Evolutionary conservation across 495 filamentous ascomycete genomes (phyloP).

Genomic region (Hypoxylon crocopeplum): DNA sequence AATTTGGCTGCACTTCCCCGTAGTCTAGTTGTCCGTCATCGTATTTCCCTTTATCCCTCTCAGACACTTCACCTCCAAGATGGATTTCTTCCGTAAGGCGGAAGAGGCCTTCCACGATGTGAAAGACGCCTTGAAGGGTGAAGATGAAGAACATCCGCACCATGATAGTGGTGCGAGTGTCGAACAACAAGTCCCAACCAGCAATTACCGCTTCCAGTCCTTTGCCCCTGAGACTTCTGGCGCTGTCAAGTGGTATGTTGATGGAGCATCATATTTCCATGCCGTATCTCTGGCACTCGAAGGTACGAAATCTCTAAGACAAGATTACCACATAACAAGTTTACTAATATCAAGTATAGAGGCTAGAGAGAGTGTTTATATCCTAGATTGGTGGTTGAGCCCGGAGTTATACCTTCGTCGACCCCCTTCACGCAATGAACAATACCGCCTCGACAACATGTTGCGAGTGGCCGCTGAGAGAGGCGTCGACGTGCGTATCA

Average conservation of each 20-base stretch:
- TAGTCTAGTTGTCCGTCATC: not conserved
- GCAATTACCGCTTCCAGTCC: conserved; percentile 74
- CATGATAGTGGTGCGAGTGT: conserved; percentile 41
- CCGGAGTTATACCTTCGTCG: conserved; percentile 90
- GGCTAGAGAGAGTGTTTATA: conserved; percentile 86
- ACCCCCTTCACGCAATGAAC: conserved; percentile 80
- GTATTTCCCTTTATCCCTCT: not conserved
- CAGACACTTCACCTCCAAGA: conserved; percentile 19
- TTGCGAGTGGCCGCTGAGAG: conserved; percentile 85
- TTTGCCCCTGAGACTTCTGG: conserved; percentile 89
- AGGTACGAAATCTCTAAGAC: conserved; percentile 36
- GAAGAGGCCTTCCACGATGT: conserved; percentile 44
- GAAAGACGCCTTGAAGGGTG: conserved; percentile 12
- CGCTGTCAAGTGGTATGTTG: conserved; percentile 94
- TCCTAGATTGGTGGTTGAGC: conserved; percentile 93
- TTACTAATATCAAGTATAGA: conserved; percentile 47
- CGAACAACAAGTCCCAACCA: conserved; percentile 47
- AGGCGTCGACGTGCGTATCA: conserved; percentile 86
- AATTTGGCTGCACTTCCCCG: not conserved
- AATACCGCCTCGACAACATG: conserved; percentile 90
- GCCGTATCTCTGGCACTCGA: conserved; percentile 87
- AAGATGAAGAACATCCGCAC: conserved; percentile 2
- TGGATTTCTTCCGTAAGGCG: conserved; percentile 45
- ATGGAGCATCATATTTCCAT: conserved; percentile 91
- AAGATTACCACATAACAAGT: not conserved